Conservation (phyloP, 129 eudicot genomes). For the Arctium lappa region DNA sequence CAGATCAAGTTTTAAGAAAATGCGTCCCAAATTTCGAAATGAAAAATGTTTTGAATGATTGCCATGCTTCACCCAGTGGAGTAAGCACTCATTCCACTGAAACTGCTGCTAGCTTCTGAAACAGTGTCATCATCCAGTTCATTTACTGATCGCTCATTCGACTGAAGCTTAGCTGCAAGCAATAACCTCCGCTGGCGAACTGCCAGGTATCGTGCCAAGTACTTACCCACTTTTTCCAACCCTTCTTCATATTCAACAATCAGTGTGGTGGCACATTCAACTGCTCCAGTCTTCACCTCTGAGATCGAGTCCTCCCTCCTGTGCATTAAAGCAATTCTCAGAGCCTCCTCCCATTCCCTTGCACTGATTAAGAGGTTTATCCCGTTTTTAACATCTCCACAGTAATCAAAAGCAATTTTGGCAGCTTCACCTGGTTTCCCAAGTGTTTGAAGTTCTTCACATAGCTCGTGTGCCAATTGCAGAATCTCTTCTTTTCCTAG, state of each 20-base stretch:
- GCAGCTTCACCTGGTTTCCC: slow-evolving; percentile 97
- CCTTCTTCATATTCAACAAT: slow-evolving; percentile 72
- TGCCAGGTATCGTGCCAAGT: slow-evolving; percentile 77
- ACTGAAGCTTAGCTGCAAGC: slow-evolving; percentile 78
- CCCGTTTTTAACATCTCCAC: slow-evolving; percentile 65
- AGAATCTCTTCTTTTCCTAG: slow-evolving; percentile 61
- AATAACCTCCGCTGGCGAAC: slow-evolving; percentile 89
- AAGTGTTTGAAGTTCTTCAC: slow-evolving; percentile 87
- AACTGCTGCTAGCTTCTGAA: slow-evolving; percentile 94
- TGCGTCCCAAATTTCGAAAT: too few species aligned
- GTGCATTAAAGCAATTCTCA: slow-evolving; percentile 70
- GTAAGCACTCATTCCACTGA: slow-evolving; percentile 99
- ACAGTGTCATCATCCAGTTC: slow-evolving; percentile 87
- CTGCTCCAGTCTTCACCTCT: slow-evolving; percentile 65
- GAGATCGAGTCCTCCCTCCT: slow-evolving; percentile 48
- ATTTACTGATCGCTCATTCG: slow-evolving; percentile 55
- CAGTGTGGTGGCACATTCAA: slow-evolving; percentile 63
- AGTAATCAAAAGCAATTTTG: slow-evolving; percentile 74
- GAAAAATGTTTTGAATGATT: too few species aligned
- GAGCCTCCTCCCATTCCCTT: slow-evolving; percentile 94
- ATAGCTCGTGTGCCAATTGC: slow-evolving; percentile 74
- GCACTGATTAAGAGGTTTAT: slow-evolving; percentile 66
- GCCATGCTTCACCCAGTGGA: too few species aligned
- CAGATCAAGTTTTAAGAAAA: too few species aligned
- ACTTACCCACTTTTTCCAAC: slow-evolving; percentile 92